Evolutionary conservation across 805 yeast genomes (phyloP).

Genomic region (Metschnikowia shivogae): DNA sequence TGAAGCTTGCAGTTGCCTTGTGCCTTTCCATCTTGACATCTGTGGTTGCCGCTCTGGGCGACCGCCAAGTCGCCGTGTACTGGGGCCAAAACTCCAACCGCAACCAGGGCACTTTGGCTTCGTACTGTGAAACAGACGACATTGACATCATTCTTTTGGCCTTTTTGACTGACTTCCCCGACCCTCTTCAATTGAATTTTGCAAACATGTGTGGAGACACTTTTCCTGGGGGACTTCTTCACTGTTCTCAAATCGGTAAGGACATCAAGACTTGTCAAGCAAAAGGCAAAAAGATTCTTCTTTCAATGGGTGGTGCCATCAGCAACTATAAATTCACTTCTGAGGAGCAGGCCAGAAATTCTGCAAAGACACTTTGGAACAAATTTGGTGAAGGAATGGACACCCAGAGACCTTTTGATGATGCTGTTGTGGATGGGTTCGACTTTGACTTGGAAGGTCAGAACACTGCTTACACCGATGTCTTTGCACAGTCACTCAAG

Average conservation of each 20-base stretch:
- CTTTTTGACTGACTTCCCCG: conserved; percentile 64
- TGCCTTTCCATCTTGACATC: background rate
- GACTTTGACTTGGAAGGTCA: conserved; percentile 61
- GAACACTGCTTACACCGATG: conserved; percentile 53
- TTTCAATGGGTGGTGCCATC: conserved; percentile 47
- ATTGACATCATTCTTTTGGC: conserved; percentile 73
- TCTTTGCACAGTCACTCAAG: conserved; percentile 46
- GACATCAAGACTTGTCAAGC: conserved; percentile 15
- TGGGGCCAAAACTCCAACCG: conserved; percentile 82
- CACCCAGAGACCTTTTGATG: conserved; percentile 26
- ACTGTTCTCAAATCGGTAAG: conserved; percentile 12
- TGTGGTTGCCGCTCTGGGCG: background rate
- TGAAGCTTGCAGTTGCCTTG: background rate
- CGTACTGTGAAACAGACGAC: conserved; percentile 62
- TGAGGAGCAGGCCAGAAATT: conserved; percentile 52
- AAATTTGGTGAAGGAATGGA: conserved; percentile 35
- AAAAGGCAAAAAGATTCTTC: conserved; percentile 12
- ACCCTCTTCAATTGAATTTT: conserved; percentile 39
- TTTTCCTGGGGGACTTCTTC: conserved; percentile 39
- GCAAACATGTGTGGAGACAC: conserved; percentile 46
- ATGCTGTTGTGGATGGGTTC: conserved; percentile 66
- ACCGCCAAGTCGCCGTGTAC: conserved; percentile 60
- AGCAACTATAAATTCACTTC: conserved; percentile 52
- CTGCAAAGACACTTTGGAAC: conserved; percentile 44
- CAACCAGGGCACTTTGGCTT: conserved; percentile 33